Base-by-base conservation (phyloP, 2,329 filamentous ascomycete species). In the Sarocladiaceae sp. region DNA sequence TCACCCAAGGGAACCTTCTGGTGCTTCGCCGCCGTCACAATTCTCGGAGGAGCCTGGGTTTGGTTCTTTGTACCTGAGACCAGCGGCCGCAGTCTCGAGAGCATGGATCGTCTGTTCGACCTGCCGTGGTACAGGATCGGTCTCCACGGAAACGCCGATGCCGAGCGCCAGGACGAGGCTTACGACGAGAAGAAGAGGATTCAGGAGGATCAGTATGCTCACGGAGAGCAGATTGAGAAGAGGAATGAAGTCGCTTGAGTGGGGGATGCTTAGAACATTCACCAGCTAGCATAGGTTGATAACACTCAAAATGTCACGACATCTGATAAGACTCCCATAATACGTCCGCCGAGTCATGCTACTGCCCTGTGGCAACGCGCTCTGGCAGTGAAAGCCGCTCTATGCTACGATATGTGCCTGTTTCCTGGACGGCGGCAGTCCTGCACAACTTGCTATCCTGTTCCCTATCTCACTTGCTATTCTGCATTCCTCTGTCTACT, bases 91-190 rank as follows among this genome's bases (percentile, higher is more conserved):
- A 66, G 63, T 33, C 64, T 81, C 10, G 78, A 81, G 62, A 73
- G 70, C 41, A 82, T 85, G 67, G 80, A 85, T 56, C 66, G 69
- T 15, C 60, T 85, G 51, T 85, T 85, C 55, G 72, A 69, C 26
- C 63, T 85, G 45, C 78, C 77, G 1, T 86, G 82, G 83, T 76
- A 81, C 56, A 70, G 76, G 59, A 85, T 87, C 52, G 82, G 83
- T 2, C 59, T 59, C 1, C 55, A 62, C 47, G 69, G 69, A 4
- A 68, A 68, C 47, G 51, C 51, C 24, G 65, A 37, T 33, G 47
- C 47, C 40, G 47, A 48, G 40, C 41, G 42, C 29, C 47, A 48
- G 47, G 47, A 46, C 19, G 19, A 46, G 33, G 21, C 39, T 7
- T 37, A 42, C 13, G 33, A 48, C 40, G 47, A 48, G 47, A 48